Conservation (phyloP, 192 early-diverging fungal species). For the Podila horticola region DNA sequence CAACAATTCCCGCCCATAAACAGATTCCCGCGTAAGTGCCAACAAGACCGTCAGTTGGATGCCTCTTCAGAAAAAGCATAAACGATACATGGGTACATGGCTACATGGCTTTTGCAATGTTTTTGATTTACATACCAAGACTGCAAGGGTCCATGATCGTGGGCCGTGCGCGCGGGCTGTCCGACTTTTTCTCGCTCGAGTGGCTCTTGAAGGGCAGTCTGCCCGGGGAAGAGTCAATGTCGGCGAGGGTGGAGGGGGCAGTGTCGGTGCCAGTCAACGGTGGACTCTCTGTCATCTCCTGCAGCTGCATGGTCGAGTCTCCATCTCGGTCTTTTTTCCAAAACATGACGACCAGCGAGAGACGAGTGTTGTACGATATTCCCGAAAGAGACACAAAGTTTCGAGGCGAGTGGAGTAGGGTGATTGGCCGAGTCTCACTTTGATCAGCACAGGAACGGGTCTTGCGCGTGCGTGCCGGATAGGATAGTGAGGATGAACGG, state of each 20-base stretch:
- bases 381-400: too few species aligned
- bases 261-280: not conserved
- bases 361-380: not conserved
- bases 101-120: not conserved
- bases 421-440: too few species aligned
- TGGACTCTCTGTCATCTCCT: constrained; percentile 6
- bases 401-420: too few species aligned
- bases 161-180: not conserved
- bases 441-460: too few species aligned
- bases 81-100: not conserved
- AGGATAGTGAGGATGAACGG: too few species aligned
- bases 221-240: not conserved
- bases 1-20: too few species aligned
- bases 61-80: not conserved
- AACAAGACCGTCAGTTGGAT: too few species aligned
- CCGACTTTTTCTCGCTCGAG: not conserved
- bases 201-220: not conserved
- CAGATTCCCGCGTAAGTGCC: too few species aligned
- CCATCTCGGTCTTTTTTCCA: constrained; percentile 9
- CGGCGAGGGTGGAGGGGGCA: not conserved
- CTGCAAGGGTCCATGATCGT: constrained; percentile 5
- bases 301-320: constrained; percentile 14
- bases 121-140: constrained; percentile 5
- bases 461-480: too few species aligned
- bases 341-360: constrained; percentile 5